These are phyloP conservation scores for Conticribra weissflogii DNA, from an alignment of 108 stramenopile genomes.

Conservation along the genomic window DNA sequence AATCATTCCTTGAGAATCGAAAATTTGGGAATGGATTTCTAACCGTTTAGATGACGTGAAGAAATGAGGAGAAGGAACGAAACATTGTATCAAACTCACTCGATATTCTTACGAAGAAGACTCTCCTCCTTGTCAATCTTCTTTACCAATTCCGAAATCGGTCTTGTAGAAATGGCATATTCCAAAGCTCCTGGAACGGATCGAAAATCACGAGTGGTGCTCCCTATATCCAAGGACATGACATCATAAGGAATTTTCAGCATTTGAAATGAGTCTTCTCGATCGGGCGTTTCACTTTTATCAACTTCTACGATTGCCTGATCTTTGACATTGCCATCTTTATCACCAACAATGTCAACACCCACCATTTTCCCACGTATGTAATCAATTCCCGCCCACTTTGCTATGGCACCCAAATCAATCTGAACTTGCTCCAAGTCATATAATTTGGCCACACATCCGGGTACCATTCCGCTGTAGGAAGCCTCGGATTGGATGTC, in stretches of 20 bases:
- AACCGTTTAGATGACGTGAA: no score
- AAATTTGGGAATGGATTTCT: background rate
- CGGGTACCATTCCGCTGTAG: slow-evolving; percentile 98
- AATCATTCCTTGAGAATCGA: background rate
- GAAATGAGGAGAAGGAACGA: no score
- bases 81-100: no score
- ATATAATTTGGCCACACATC: slow-evolving; percentile 84
- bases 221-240: slow-evolving; percentile 83
- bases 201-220: slow-evolving; percentile 69
- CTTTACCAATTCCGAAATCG: slow-evolving; percentile 77
- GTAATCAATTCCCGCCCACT: slow-evolving; percentile 78
- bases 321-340: slow-evolving; percentile 12
- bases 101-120: no score
- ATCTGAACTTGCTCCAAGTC: slow-evolving; percentile 67
- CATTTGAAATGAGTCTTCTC: background rate
- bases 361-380: slow-evolving; percentile 72
- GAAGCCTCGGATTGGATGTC: slow-evolving; percentile 83
- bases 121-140: slow-evolving; percentile 55
- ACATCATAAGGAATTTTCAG: slow-evolving; percentile 67
- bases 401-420: slow-evolving; percentile 62
- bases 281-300: slow-evolving; percentile 3
- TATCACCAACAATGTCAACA: slow-evolving; percentile 51
- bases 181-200: slow-evolving; percentile 62
- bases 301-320: slow-evolving; percentile 35
- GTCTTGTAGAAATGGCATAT: slow-evolving; percentile 81